Percentiles rank a stretch among this genome's conserved stretches.
phyloP scores from a whole-genome alignment of 768 basidiomycete species.

The Hericium coralloides region DNA sequence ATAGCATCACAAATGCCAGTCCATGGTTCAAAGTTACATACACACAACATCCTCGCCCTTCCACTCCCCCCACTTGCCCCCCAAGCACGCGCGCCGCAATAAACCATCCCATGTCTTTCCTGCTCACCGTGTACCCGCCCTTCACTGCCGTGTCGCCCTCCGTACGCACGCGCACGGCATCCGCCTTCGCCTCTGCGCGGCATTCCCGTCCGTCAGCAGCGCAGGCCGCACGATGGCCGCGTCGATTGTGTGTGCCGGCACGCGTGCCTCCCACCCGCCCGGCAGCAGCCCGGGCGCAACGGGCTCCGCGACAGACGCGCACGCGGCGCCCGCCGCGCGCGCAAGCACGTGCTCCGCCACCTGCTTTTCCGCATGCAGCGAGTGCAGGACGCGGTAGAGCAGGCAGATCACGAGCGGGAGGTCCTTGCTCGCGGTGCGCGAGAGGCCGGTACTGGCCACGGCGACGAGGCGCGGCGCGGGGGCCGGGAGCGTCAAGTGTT shows the following conservation, averaged over 20 bases:
- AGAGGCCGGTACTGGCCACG: too few species aligned
- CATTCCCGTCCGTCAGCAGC: too few species aligned
- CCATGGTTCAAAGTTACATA: too few species aligned
- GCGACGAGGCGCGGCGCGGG: conserved; percentile 35
- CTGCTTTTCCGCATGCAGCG: conserved; percentile 54
- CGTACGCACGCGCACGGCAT: conserved; percentile 29
- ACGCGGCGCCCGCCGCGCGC: conserved; percentile 29
- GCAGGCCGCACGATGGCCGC: conserved; percentile 48
- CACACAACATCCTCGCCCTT: conserved; percentile 31
- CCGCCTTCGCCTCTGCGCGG: conserved; percentile 24
- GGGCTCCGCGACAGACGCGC: too few species aligned
- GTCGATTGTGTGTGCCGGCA: conserved; percentile 34
- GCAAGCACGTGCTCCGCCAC: conserved; percentile 44
- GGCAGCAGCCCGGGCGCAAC: conserved; percentile 37
- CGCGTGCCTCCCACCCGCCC: conserved; percentile 31
- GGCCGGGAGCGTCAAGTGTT: conserved; percentile 42
- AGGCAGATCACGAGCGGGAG: too few species aligned
- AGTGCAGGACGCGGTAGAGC: too few species aligned
- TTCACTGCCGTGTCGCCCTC: conserved; percentile 27
- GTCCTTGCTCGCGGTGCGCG: too few species aligned
- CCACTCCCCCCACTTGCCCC: conserved; percentile 41
- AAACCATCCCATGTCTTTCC: conserved; percentile 61
- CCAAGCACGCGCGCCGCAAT: conserved; percentile 35
- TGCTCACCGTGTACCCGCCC: conserved; percentile 43
- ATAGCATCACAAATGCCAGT: too few species aligned